Evolutionary conservation across 2,329 filamentous ascomycete species (phyloP).

Genomic region (Gaeumannomyces sp.): DNA sequence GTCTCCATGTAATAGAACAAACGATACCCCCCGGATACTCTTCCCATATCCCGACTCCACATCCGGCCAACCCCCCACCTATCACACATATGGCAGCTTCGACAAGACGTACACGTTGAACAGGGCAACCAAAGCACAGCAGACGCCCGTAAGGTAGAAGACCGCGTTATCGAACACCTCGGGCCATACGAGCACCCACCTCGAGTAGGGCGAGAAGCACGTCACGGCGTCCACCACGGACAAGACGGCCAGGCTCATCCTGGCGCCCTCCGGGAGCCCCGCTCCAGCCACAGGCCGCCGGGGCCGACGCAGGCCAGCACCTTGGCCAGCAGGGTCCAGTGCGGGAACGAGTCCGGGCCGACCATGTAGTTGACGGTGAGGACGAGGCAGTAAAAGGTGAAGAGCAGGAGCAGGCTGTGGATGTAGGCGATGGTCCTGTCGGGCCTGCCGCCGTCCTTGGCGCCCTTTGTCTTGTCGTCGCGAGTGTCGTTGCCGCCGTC

Average conservation of each 20-base stretch:
- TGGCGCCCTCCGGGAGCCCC: slow-evolving; percentile 11
- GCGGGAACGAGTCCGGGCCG: slow-evolving; percentile 4
- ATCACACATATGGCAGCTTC: not conserved
- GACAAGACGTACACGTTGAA: slow-evolving; percentile 5
- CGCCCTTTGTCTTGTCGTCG: not conserved
- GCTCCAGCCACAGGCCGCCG: slow-evolving; percentile 12
- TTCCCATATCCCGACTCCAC: too few relatives aligned
- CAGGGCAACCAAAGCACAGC: slow-evolving; percentile 1
- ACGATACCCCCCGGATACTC: too few relatives aligned
- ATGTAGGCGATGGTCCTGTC: not conserved
- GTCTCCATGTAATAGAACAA: too few relatives aligned
- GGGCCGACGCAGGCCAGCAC: slow-evolving; percentile 12
- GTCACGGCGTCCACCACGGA: slow-evolving; percentile 3
- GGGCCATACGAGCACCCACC: slow-evolving; percentile 6
- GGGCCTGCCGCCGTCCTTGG: not conserved
- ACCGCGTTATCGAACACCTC: slow-evolving; percentile 10
- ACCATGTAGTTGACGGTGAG: slow-evolving; percentile 8
- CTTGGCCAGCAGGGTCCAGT: slow-evolving; percentile 15
- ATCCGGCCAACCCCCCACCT: not conserved
- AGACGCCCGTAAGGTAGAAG: slow-evolving; percentile 8
- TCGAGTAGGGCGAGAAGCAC: slow-evolving; percentile 7
- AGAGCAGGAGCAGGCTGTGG: not conserved
- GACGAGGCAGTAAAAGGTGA: slow-evolving; percentile 8
- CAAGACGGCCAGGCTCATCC: slow-evolving; percentile 12
- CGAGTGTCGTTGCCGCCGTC: not conserved